These are phyloP conservation scores for Curvularia eragrostidis DNA, from an alignment of 2,329 filamentous ascomycete genomes.

Conservation along the genomic window DNA sequence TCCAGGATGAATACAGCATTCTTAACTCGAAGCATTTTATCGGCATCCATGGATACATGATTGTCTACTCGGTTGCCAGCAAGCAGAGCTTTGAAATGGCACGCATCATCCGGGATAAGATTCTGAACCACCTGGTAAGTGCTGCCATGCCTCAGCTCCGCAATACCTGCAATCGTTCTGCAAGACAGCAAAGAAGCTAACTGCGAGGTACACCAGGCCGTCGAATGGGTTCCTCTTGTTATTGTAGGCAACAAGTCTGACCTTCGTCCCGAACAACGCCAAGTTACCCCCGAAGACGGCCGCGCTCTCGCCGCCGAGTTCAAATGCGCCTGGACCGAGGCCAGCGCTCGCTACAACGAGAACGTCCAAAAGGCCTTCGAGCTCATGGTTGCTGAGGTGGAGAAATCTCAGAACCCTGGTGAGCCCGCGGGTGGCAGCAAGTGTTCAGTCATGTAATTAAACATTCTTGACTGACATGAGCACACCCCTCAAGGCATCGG, in stretches of 20 bases:
- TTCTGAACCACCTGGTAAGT: slow-evolving; percentile 89
- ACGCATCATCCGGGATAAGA: slow-evolving; percentile 93
- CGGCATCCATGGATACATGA: slow-evolving; percentile 97
- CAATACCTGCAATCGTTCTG: too few species aligned
- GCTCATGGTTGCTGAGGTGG: slow-evolving; percentile 90
- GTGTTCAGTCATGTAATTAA: slow-evolving; percentile 79
- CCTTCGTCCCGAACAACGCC: slow-evolving; percentile 87
- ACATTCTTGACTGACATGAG: slow-evolving; percentile 29
- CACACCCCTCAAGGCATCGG: slow-evolving; percentile 14
- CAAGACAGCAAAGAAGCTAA: slow-evolving; percentile 12
- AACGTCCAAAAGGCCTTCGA: slow-evolving; percentile 94
- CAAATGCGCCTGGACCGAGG: slow-evolving; percentile 92
- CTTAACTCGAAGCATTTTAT: slow-evolving; percentile 99
- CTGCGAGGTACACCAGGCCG: slow-evolving; percentile 65
- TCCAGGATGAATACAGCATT: slow-evolving; percentile 95
- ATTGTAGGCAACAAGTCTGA: slow-evolving; percentile 98
- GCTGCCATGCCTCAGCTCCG: neutral
- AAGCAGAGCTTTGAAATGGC: slow-evolving; percentile 98
- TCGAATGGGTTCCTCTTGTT: slow-evolving; percentile 89
- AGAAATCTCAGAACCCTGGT: slow-evolving; percentile 89
- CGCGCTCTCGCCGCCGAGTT: slow-evolving; percentile 84
- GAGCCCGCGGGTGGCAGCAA: slow-evolving; percentile 82
- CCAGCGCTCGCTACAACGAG: slow-evolving; percentile 90
- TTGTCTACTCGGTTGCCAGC: slow-evolving; percentile 96
- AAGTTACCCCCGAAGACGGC: slow-evolving; percentile 86